Evolutionary conservation across 306 rosid species (phyloP), one percentile per base, ranked within the genome.

Genomic region (Coriaria nepalensis): DNA sequence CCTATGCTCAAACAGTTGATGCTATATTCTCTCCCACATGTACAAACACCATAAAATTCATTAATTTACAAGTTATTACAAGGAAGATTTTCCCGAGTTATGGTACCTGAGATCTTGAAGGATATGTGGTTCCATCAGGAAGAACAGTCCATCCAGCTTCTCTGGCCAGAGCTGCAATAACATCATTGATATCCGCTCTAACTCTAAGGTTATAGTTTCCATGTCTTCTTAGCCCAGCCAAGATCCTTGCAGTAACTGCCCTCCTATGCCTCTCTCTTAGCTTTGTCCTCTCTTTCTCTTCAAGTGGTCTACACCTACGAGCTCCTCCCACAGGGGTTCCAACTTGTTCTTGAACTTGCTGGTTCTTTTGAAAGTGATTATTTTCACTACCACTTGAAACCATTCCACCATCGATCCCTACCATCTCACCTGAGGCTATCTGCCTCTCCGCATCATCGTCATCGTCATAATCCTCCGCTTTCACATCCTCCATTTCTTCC

Each of bases 81-180:
- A 35, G 5, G 8, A 14, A 65, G 34, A 37, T 68, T 45, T 40
- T 37, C 40, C 43, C 45, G 33, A 55, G 38, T 53, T 40, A 9
- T 63, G 62, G 34, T 68, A 84, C 95, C 98, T 90, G 98, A 60
- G 94, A 77, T 60, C 74, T 81, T 50, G 94, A 73, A 57, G 94
- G 98, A 68, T 79, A 73, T 35, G 94, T 77, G 57, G 98, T 90
- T 53, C 98, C 98, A 67, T 90, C 95, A 0, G 98, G 98, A 71
- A 90, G 98, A 69, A 90, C 98, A 61, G 75, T 81, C 98, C 98
- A 90, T 14, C 98, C 95, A 61, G 95, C 98, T 79, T 85, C 98
- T 69, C 87, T 73, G 45, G 95, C 98, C 50, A 90, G 70, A 53
- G 98, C 95, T 33, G 81, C 82, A 65, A 90, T 85, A 32, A 85